Conservation (phyloP, 73 alveolate species). For the Tetrahymena elliotti region DNA sequence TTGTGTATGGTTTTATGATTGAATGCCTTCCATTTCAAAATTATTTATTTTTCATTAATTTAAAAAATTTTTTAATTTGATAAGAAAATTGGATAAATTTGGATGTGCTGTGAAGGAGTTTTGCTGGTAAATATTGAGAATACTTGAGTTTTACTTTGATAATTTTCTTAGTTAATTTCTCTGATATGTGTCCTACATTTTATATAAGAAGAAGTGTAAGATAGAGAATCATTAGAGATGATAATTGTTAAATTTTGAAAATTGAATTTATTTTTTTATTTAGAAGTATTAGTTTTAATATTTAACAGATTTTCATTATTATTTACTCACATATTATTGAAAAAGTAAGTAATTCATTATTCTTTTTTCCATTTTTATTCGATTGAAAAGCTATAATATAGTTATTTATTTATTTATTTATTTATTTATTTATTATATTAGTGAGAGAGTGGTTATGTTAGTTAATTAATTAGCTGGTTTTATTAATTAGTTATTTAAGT, state of each 20-base stretch:
- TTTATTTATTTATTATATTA: no score
- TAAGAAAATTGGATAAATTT: background rate
- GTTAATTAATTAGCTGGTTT: background rate
- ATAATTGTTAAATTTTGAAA: no score
- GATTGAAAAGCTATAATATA: background rate
- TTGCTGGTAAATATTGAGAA: background rate
- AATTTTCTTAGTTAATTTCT: background rate
- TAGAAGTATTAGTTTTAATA: background rate
- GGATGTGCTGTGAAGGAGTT: background rate
- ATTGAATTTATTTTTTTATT: background rate
- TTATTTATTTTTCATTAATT: background rate
- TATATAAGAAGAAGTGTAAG: background rate
- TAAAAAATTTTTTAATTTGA: background rate
- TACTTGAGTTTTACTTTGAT: background rate
- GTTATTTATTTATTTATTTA: no score
- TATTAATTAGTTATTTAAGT: no score
- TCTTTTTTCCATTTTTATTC: background rate
- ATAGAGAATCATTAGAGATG: background rate
- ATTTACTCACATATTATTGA: no score
- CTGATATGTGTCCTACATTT: background rate
- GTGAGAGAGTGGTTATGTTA: background rate
- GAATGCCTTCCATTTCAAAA: background rate
- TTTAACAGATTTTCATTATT: no score
- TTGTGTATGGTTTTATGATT: background rate
- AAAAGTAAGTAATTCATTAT: no score